Evolutionary conservation across 2,329 filamentous ascomycete genomes (phyloP), one percentile per base, ranked within the genome.

Genomic region (Podosphaera fusca): DNA sequence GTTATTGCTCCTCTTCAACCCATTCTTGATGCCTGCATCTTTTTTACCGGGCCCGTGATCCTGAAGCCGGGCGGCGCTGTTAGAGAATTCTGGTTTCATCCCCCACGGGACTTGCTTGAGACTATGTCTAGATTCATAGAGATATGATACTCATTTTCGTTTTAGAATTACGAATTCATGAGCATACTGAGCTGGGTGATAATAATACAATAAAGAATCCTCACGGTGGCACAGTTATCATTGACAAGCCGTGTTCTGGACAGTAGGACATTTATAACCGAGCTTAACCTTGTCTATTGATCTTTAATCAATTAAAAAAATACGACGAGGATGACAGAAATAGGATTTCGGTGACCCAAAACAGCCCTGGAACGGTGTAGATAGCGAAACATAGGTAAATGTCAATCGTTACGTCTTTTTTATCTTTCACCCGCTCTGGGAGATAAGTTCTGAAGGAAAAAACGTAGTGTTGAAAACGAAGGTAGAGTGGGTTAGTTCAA

Each of bases 151-250:
- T 21, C 21, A 21, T 21, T 21, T 21, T 21, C n/a, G 38, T 4
- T 6, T 3, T 49, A 95, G 88, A 84, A 67, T 72, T 96, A 58
- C 78, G 83, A 55, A 95, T 98, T 70, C 92, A 96, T 69, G 78
- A 94, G 60, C 74, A 94, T 62, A 98, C 84, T 35, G 90, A 98
- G 70, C 77, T 87, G 62, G 88, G 92, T 56, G 85, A 96, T 70
- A 98, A 98, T 67, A 88, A 95, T 64, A 86, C 83, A 38, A 80
- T 95, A 4, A 42, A 42, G n/a, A 14, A 14, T 12, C 67, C 68
- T 33, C 66, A 67, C 60, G 66, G 65, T 49, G 59, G 67, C 60
- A 62, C 61, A 40, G 62, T 68, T 31, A 62, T 64, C 6, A 66
- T 68, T 60, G 67, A 68, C 63, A 65, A 65, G 60, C 66, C 60